Evolutionary conservation across 257 asterid genomes (phyloP).

Genomic region (Perilla frutescens): DNA sequence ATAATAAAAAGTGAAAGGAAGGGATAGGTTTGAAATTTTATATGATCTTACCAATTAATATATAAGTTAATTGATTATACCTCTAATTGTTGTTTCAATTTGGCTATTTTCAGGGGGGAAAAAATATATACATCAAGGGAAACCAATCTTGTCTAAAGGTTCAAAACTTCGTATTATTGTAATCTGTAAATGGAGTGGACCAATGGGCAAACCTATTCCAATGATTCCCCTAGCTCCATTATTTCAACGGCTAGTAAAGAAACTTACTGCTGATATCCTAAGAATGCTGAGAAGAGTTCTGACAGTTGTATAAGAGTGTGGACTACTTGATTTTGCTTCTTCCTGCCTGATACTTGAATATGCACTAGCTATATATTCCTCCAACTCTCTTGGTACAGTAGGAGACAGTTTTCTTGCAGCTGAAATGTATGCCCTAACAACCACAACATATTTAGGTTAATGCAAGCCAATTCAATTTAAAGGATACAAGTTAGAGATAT

Average conservation of each 20-base stretch:
- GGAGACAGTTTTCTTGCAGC: slow-evolving; percentile 92
- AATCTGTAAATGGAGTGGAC: background rate
- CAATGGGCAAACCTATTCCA: background rate
- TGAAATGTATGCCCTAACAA: slow-evolving; percentile 89
- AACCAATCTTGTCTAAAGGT: background rate
- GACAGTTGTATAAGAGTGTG: slow-evolving; percentile 38
- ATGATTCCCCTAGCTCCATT: background rate
- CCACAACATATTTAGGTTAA: slow-evolving; percentile 34
- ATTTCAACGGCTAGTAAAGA: slow-evolving; percentile 4
- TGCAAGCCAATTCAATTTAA: slow-evolving; percentile 1
- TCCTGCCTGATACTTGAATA: slow-evolving; percentile 97
- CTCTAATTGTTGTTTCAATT: background rate
- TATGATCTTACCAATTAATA: background rate
- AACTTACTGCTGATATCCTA: slow-evolving; percentile 39
- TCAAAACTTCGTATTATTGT: background rate
- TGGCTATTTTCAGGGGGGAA: too few species aligned
- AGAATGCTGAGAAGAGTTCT: slow-evolving; percentile 43
- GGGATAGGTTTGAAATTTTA: background rate
- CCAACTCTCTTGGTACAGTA: slow-evolving; percentile 81
- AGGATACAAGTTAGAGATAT: slow-evolving; percentile 3
- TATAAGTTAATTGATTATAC: background rate
- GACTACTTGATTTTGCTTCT: slow-evolving; percentile 81
- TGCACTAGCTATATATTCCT: slow-evolving; percentile 90
- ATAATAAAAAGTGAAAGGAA: background rate
- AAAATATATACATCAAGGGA: too few species aligned